These are phyloP conservation scores for Bifiguratus adelaidae DNA, from an alignment of 192 early-diverging fungal genomes.

Conservation along the genomic window DNA sequence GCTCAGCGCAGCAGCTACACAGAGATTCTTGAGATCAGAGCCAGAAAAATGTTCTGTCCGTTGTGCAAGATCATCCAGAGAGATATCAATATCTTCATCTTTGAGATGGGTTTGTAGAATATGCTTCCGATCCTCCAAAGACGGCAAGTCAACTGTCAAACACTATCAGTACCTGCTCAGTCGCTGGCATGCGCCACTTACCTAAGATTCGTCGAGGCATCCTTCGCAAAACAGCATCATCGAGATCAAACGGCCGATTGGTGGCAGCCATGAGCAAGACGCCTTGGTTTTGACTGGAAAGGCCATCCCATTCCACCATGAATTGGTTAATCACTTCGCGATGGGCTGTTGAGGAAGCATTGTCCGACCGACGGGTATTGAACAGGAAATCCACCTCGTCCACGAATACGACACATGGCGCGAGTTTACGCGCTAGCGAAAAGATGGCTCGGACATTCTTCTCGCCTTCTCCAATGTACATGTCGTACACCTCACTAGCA, in stretches of 20 bases:
- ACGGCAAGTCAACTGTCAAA: constrained; percentile 73
- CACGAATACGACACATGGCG: constrained; percentile 95
- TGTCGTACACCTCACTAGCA: constrained; percentile 68
- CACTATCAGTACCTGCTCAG: background rate
- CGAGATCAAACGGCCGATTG: constrained; percentile 93
- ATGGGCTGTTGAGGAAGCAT: constrained; percentile 46
- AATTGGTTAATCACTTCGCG: constrained; percentile 89
- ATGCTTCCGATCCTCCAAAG: constrained; percentile 53
- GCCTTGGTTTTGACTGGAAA: constrained; percentile 60
- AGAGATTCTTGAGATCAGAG: constrained; percentile 91
- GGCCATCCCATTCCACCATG: constrained; percentile 96
- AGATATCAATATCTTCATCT: constrained; percentile 66
- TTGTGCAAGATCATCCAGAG: constrained; percentile 53
- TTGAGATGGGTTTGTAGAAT: constrained; percentile 70
- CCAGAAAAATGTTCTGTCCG: constrained; percentile 79
- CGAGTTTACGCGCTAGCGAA: constrained; percentile 79
- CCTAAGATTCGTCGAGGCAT: constrained; percentile 82
- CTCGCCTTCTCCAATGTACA: constrained; percentile 94
- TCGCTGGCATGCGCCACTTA: constrained; percentile 6
- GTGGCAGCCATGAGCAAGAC: constrained; percentile 89
- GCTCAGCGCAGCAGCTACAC: constrained; percentile 71
- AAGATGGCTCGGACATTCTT: constrained; percentile 94
- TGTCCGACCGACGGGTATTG: constrained; percentile 45
- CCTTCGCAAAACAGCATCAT: constrained; percentile 89
- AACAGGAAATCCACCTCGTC: constrained; percentile 95